phyloP scores from a whole-genome alignment of 176 grass and related monocot genomes.

The Chrysopogon serrulatus region DNA sequence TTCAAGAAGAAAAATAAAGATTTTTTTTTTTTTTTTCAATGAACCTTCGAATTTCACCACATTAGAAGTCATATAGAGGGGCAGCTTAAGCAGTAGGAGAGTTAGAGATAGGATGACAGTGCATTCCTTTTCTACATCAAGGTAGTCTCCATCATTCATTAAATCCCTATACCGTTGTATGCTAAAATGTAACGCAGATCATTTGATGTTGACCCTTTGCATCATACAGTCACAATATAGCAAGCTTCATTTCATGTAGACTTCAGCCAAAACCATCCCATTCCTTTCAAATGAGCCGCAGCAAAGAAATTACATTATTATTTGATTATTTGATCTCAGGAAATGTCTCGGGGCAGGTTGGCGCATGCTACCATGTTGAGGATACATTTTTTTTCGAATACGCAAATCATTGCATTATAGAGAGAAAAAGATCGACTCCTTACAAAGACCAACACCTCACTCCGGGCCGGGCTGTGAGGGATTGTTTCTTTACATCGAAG shows the following conservation, averaged over 20 bases:
- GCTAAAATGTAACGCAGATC: neutral
- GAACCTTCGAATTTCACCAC: neutral
- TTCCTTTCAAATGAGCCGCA: neutral
- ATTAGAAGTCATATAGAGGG: neutral
- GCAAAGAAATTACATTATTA: neutral
- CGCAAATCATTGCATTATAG: no score
- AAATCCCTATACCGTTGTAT: neutral
- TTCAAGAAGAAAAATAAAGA: neutral
- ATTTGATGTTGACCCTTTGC: neutral
- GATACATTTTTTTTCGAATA: no score
- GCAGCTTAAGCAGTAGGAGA: neutral
- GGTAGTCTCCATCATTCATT: neutral
- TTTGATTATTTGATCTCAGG: neutral
- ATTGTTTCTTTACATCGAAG: no score
- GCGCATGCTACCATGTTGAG: neutral
- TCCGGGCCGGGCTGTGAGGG: no score
- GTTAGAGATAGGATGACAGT: neutral
- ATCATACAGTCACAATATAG: neutral
- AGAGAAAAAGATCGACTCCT: no score
- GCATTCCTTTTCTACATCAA: neutral
- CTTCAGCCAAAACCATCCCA: neutral
- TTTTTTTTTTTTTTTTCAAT: constrained; percentile 11
- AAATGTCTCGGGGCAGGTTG: neutral
- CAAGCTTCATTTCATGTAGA: constrained; percentile 3
- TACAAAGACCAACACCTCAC: no score